Base-by-base conservation (phyloP, 2,329 filamentous ascomycete species). In the Apiospora aurea region DNA sequence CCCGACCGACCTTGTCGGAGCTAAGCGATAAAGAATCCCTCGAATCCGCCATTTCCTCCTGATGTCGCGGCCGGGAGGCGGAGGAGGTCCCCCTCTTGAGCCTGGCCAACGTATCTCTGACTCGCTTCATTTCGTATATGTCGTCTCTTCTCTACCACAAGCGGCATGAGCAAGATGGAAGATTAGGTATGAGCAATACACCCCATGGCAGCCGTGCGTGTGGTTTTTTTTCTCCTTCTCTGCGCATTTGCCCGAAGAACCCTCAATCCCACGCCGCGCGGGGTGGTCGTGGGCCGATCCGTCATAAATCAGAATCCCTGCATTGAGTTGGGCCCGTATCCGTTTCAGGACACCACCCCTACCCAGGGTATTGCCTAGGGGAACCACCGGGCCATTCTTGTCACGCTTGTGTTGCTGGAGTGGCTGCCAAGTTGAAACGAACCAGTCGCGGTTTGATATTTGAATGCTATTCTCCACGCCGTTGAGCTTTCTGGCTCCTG, bases 251-350 rank as follows among this genome's bases (percentile, higher is more conserved):
- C 21, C 57, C 34, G 57, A 64, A 64, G 57, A 64, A 21, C 41
- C 57, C 57, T 64, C 57, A 64, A 64, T 64, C 57, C 29, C 57
- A 64, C 57, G 57, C 57, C 57, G 57, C 57, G 57, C 57, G 57
- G 57, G 57, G 57, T 64, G 57, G 57, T 64, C 57, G 57, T 64
- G 57, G 57, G 57, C 57, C 57, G 57, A 64, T 64, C 57, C 57
- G 57, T 64, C 57, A 64, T 64, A 64, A 64, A 64, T 64, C 57
- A 64, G 57, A 64, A 64, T 64, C 57, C 57, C 57, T 64, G 57
- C 34, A 64, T 41, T 41, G 57, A 64, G 57, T 41, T 64, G 57
- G 57, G 57, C 57, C 57, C 57, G 57, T 64, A 64, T 38, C 57
- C 57, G 57, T 64, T 64, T 64, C 57, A 64, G 57, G 57, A 64